Evolutionary conservation across 495 filamentous ascomycete genomes (phyloP), one percentile per base, ranked within the genome.

Genomic region (Xylaria grammica): DNA sequence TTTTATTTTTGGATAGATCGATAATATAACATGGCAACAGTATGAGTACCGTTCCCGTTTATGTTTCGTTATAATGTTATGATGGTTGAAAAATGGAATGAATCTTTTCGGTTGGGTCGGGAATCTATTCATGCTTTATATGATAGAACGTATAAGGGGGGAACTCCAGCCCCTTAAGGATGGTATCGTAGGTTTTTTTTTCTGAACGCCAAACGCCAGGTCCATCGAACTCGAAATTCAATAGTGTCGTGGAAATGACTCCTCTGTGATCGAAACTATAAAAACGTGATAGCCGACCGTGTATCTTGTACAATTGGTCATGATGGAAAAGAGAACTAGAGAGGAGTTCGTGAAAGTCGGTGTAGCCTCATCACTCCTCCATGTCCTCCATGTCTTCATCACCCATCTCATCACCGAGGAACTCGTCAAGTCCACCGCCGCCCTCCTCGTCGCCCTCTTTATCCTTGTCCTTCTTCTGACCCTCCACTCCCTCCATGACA

Each of bases 351-450:
- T 36, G 11, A 36, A n/a, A n/a, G n/a, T n/a, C n/a, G n/a, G 11
- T 36, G 34, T 36, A 36, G 34, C 40, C 2, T 44, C 1, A 3
- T 0, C 51, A 51, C 64, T 42, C 71, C 34, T 71, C 67, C 62
- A 72, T 76, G 0, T 42, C 66, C 46, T 69, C 67, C 70, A 70
- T 74, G 27, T 71, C 69, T 54, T 77, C 78, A 66, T 78, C 76
- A 1, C 52, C 77, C 72, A 82, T 77, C 50, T 82, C 79, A 53
- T 81, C 76, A 17, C 77, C 78, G 11, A 75, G 53, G 7, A 74
- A 50, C 54, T 72, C 69, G 67, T 88, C 85, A 77, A 89, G 84
- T 67, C 82, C 82, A 8, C 82, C 84, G 69, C 84, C 85, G n/a
- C 80, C 85, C 40, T 85, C 83, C 66, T 75, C 75, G 19, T 74